A percentile compares a stretch with the other conserved stretches of the same genome.
These are phyloP conservation scores for Raphanus hybrid DNA, from an alignment of 441 rosid species.

Conservation along the genomic window DNA sequence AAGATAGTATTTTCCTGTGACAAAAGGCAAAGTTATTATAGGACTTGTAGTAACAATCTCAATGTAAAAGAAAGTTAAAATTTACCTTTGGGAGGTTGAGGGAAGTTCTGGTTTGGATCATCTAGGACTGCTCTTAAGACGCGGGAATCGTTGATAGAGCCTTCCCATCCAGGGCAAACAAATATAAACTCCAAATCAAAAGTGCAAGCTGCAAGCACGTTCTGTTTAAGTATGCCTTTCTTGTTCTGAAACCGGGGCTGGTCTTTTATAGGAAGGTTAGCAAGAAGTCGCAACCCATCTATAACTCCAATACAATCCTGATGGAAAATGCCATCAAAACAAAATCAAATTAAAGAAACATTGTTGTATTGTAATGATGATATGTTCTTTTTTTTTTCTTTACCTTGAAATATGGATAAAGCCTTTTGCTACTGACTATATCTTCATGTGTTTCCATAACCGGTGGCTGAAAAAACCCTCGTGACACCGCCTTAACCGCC, in stretches of 20 bases:
- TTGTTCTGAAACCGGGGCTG: conserved; percentile 74
- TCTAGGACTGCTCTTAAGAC: conserved; percentile 75
- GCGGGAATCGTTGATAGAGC: conserved; percentile 77
- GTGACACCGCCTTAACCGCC: conserved; percentile 85
- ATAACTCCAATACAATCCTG: conserved; percentile 87
- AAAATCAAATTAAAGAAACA: conserved; percentile 29
- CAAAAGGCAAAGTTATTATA: background rate
- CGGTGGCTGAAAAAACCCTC: conserved; percentile 62
- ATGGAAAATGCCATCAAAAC: conserved; percentile 14
- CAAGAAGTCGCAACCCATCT: conserved; percentile 76
- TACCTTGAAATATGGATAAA: conserved; percentile 86
- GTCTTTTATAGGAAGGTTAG: conserved; percentile 78
- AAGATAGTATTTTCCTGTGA: conserved; percentile 75
- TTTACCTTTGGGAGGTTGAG: conserved; percentile 66
- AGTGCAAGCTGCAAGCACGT: conserved; percentile 85
- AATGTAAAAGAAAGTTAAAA: conserved; percentile 32
- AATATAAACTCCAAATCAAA: conserved; percentile 79
- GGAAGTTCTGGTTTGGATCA: conserved; percentile 86
- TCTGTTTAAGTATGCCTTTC: conserved; percentile 73
- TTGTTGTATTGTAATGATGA: conserved; percentile 12
- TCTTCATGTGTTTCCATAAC: conserved; percentile 50
- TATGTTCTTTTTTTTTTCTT: conserved; percentile 4
- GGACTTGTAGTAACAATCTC: conserved; percentile 15
- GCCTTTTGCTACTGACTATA: conserved; percentile 58
- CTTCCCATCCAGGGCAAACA: conserved; percentile 91